A percentile compares a stretch with the other conserved stretches of the same genome.
phyloP scores from a whole-genome alignment of 2,329 filamentous ascomycete species.

The Trichophyton rubrum region DNA sequence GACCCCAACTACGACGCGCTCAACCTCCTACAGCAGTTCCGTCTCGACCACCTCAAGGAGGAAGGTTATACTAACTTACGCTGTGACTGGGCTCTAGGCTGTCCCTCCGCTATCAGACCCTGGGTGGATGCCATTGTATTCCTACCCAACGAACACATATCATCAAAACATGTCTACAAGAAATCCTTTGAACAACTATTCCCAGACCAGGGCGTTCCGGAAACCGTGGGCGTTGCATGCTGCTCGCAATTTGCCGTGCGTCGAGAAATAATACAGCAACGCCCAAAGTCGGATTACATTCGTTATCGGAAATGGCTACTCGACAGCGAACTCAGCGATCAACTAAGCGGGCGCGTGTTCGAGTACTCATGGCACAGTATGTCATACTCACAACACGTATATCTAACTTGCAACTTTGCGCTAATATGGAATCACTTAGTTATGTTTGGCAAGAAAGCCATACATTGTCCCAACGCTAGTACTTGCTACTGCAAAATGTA shows the following conservation, averaged over 20 bases:
- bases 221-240: constrained; percentile 48
- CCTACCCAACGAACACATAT: constrained; percentile 34
- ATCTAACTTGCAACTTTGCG: background rate
- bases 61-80: constrained; percentile 50
- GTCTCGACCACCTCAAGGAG: constrained; percentile 38
- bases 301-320: constrained; percentile 50
- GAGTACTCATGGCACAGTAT: constrained; percentile 49
- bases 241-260: constrained; percentile 54
- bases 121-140: constrained; percentile 29
- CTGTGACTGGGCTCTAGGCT: constrained; percentile 47
- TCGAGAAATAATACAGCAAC: constrained; percentile 42
- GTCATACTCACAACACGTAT: background rate
- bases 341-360: constrained; percentile 48
- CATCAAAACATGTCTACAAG: constrained; percentile 24
- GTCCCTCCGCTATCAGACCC: constrained; percentile 46
- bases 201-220: constrained; percentile 32
- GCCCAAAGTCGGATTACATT: constrained; percentile 42
- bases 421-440: constrained; percentile 5
- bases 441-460: constrained; percentile 36
- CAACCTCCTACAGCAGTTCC: constrained; percentile 40
- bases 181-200: constrained; percentile 38
- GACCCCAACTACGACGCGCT: constrained; percentile 39
- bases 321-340: constrained; percentile 42
- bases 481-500: constrained; percentile 59
- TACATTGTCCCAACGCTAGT: constrained; percentile 49